Evolutionary conservation across 2,329 filamentous ascomycete genomes (phyloP).

Genomic region (Fusarium sp.): DNA sequence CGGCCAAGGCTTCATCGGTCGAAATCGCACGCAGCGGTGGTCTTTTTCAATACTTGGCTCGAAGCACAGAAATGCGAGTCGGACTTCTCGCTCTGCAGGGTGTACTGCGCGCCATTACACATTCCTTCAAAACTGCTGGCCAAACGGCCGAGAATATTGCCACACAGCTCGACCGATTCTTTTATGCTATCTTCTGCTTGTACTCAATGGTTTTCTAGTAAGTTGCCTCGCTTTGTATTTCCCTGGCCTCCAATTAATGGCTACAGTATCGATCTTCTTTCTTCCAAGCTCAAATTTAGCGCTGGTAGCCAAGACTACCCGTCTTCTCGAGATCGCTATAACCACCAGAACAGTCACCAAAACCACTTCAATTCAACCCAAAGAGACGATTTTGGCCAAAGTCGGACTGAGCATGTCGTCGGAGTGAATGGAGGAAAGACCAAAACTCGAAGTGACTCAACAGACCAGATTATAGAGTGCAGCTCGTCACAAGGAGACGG

Average conservation of each 20-base stretch:
- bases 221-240: slow-evolving; percentile 7
- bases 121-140: slow-evolving; percentile 53
- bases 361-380: slow-evolving; percentile 30
- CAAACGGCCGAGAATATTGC: slow-evolving; percentile 54
- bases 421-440: slow-evolving; percentile 17
- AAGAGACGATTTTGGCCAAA: slow-evolving; percentile 21
- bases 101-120: slow-evolving; percentile 54
- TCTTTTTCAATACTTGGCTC: slow-evolving; percentile 55
- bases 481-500: slow-evolving; percentile 16
- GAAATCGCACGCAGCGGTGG: slow-evolving; percentile 48
- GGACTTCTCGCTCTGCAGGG: slow-evolving; percentile 54
- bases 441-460: slow-evolving; percentile 32
- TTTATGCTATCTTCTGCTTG: slow-evolving; percentile 56
- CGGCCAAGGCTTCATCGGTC: slow-evolving; percentile 42
- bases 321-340: slow-evolving; percentile 25
- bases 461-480: slow-evolving; percentile 35
- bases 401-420: slow-evolving; percentile 22
- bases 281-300: slow-evolving; percentile 49
- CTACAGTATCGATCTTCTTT: slow-evolving; percentile 50
- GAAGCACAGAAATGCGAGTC: slow-evolving; percentile 55
- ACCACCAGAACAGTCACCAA: slow-evolving; percentile 12
- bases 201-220: slow-evolving; percentile 57
- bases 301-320: slow-evolving; percentile 20
- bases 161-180: slow-evolving; percentile 56
- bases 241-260: not conserved